Base-by-base conservation (phyloP, 805 yeast species). In the Wickerhamomyces mucosus region DNA sequence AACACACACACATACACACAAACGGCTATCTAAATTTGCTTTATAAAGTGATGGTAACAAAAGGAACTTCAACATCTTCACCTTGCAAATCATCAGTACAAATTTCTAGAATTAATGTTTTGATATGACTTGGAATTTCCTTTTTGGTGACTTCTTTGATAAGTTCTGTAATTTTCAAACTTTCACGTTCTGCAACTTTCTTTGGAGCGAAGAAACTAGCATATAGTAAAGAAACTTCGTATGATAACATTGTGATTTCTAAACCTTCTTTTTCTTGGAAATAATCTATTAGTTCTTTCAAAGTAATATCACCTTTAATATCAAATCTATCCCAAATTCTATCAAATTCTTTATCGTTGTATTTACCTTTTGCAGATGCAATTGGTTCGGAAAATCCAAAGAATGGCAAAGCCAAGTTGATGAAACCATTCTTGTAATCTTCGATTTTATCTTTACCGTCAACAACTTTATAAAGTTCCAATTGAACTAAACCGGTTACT, bases 381-480 rank as follows among this genome's bases (percentile, higher is more conserved):
- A 92, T 76, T 32, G 98, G 98, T 61, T 92, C 98, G 9, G 96
- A 84, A 55, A 92, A 92, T 7, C 95, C 97, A 53, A 92, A 75
- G 65, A 92, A 92, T 39, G 98, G 97, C 40, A 92, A 69, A 2
- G 96, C 96, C 59, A 92, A 65, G 54, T 85, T 85, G 40, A 85
- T 71, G 48, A 86, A 88, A 4, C 98, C 96, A 55, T 92, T 89
- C 63, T 84, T 88, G 61, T 77, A 88, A 42, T 78, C 76, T 54
- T 88, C 96, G 44, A 89, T 69, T 43, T 78, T 76, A 23, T 65
- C 69, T 50, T 78, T 75, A 12, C 71, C 70, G 49, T 79, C 94
- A 27, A 75, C 83, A 41, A 92, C 89, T 64, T 92, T 92, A 65
- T 83, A 82, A 36, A 89, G 65, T 60, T 92, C 99, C 43, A 92